Evolutionary conservation across 1,139 yeast genomes (phyloP), one percentile per base, ranked within the genome.

Genomic region (Tardiomyces depauwii): DNA sequence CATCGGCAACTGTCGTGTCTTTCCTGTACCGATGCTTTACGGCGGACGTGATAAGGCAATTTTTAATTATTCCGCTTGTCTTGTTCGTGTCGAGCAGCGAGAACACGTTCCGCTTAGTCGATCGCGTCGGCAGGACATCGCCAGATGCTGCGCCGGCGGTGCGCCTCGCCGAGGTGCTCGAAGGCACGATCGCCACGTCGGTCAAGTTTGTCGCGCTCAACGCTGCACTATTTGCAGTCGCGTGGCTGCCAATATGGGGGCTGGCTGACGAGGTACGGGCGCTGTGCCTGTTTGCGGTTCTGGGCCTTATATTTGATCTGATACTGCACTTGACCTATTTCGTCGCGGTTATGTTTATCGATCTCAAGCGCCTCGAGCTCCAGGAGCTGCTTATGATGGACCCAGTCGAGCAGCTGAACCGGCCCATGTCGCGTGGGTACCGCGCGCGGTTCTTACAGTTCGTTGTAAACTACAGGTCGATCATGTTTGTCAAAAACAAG

Each of bases 301-400:
- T 71, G 36, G 72, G 80, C 0, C 56, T 82, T 27, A 38, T 75
- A 1, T 60, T 80, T 39, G 87, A 82, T 54, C 78, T 76, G 53
- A 47, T 72, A 2, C 63, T 85, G 42, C 87, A 81, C 53, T 57
- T 77, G 44, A 76, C 89, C 0, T 83, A 71, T 58, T 74, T 83
- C 50, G 67, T 79, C 1, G 80, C 88, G 0, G 76, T 82, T 0
- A 63, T 84, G 16, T 72, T 81, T 27, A 74, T 85, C 42, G 95
- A 86, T 63, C 65, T 81, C 42, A 73, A 78, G 42, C 70, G 87
- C 47, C 62, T 74, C 39, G 88, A 82, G 55, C 67, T 82, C 18
- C 74, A 76, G 11, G 86, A 80, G 50, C 60, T 78, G 33, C 45
- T 16, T 7, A 10, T 16, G n/a, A 13, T 41, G 12, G 42, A 30